Percentiles rank a stretch among this genome's conserved stretches.
phyloP scores from a whole-genome alignment of 1,284 basidiomycete species.

The Marasmius tenuissimus region DNA sequence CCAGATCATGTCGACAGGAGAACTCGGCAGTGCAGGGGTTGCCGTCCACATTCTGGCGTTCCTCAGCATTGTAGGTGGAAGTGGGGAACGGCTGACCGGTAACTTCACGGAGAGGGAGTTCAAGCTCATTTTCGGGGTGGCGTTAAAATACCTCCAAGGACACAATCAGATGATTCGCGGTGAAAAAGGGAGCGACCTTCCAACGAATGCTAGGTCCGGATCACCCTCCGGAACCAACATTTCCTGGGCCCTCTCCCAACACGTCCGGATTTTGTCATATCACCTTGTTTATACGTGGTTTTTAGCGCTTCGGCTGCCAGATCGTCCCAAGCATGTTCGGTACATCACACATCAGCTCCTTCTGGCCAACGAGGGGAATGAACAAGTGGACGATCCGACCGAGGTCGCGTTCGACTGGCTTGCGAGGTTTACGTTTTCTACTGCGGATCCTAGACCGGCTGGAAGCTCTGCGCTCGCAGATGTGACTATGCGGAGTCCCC shows the following conservation, averaged over 20 bases:
- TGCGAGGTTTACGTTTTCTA: slow-evolving; percentile 92
- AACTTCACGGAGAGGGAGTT: slow-evolving; percentile 95
- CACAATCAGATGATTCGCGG: slow-evolving; percentile 63
- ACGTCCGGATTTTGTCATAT: slow-evolving; percentile 93
- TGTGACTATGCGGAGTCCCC: slow-evolving; percentile 58
- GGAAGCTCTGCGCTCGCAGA: slow-evolving; percentile 74
- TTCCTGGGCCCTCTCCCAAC: slow-evolving; percentile 92
- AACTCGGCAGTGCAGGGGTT: slow-evolving; percentile 66
- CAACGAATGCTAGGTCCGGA: slow-evolving; percentile 8
- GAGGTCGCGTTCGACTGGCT: slow-evolving; percentile 99
- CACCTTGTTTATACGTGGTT: slow-evolving; percentile 97
- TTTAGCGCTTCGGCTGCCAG: slow-evolving; percentile 83
- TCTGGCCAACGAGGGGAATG: slow-evolving; percentile 81
- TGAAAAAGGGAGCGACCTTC: slow-evolving; percentile 32
- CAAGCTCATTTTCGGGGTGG: slow-evolving; percentile 94
- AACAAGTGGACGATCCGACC: slow-evolving; percentile 83
- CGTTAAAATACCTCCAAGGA: slow-evolving; percentile 91
- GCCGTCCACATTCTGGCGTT: slow-evolving; percentile 96
- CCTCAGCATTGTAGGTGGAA: slow-evolving; percentile 84
- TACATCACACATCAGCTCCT: slow-evolving; percentile 90
- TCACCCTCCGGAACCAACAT: slow-evolving; percentile 39
- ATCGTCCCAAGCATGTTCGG: slow-evolving; percentile 81
- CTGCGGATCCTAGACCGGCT: slow-evolving; percentile 89
- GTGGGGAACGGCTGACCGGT: slow-evolving; percentile 70
- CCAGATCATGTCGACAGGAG: slow-evolving; percentile 84